Percentiles rank a stretch among this genome's conserved stretches.
These are phyloP conservation scores for Ramaria sp. DNA, from an alignment of 768 basidiomycete species.

Conservation along the genomic window DNA sequence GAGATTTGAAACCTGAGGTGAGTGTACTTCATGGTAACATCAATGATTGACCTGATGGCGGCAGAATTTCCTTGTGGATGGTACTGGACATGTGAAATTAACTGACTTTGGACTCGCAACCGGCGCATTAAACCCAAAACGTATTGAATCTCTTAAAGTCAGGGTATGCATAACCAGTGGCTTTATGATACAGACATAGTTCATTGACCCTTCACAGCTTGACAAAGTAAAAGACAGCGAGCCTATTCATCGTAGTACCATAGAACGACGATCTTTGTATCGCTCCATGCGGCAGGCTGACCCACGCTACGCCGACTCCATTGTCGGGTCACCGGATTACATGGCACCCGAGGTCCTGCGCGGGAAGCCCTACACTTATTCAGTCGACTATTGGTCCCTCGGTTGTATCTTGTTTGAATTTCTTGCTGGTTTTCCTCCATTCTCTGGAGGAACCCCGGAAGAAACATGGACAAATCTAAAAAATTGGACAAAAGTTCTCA, in stretches of 20 bases:
- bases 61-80: constrained; percentile 94
- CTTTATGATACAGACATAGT: not conserved
- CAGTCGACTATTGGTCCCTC: constrained; percentile 97
- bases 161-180: constrained; percentile 41
- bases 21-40: constrained; percentile 13
- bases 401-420: constrained; percentile 99
- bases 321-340: constrained; percentile 97
- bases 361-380: constrained; percentile 89
- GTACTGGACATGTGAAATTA: constrained; percentile 91
- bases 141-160: constrained; percentile 89
- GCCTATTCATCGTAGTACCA: constrained; percentile 79
- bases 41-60: not conserved
- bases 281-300: constrained; percentile 85
- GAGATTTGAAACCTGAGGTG: constrained; percentile 96
- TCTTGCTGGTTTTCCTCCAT: constrained; percentile 93
- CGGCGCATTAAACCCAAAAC: constrained; percentile 86
- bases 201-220: constrained; percentile 38
- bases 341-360: constrained; percentile 95
- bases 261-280: constrained; percentile 92
- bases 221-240: constrained; percentile 95
- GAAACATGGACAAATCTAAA: constrained; percentile 99
- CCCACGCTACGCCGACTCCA: constrained; percentile 90
- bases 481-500: constrained; percentile 89
- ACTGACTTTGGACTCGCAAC: constrained; percentile 98
- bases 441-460: constrained; percentile 89